phyloP scores from a whole-genome alignment of 2,329 filamentous ascomycete genomes.

The Pseudogymnoascus sp. region DNA sequence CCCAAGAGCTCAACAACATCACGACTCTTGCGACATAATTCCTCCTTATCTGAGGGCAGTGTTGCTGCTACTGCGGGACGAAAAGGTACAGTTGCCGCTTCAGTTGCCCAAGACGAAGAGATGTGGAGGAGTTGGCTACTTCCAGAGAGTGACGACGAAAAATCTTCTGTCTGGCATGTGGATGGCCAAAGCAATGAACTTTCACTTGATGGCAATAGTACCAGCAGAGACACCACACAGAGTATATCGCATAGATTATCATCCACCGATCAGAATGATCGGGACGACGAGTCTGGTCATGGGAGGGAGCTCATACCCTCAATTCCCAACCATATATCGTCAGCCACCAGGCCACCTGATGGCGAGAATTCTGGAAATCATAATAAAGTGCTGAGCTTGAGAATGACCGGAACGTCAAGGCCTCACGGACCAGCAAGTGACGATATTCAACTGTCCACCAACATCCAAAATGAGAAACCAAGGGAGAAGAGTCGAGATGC shows the following conservation, averaged over 20 bases:
- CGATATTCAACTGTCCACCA: background rate
- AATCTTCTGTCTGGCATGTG: background rate
- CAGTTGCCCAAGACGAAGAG: slow-evolving; percentile 21
- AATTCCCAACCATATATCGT: background rate
- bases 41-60: slow-evolving; percentile 19
- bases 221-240: background rate
- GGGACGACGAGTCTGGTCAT: background rate
- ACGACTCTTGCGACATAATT: slow-evolving; percentile 17
- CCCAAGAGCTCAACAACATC: slow-evolving; percentile 22
- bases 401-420: background rate
- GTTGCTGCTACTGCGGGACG: slow-evolving; percentile 22
- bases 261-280: background rate
- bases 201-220: background rate
- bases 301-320: background rate
- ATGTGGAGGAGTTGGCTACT: slow-evolving; percentile 26
- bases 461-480: background rate
- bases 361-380: background rate
- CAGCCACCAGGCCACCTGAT: background rate
- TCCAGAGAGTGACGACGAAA: slow-evolving; percentile 9
- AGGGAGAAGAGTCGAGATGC: background rate
- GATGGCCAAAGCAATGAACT: background rate
- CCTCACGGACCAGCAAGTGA: background rate
- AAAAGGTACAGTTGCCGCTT: background rate
- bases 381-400: background rate
- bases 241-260: background rate